Base-by-base conservation (phyloP, 225 moss, liverwort and hornwort genomes). In the Physcomitrium patens region DNA sequence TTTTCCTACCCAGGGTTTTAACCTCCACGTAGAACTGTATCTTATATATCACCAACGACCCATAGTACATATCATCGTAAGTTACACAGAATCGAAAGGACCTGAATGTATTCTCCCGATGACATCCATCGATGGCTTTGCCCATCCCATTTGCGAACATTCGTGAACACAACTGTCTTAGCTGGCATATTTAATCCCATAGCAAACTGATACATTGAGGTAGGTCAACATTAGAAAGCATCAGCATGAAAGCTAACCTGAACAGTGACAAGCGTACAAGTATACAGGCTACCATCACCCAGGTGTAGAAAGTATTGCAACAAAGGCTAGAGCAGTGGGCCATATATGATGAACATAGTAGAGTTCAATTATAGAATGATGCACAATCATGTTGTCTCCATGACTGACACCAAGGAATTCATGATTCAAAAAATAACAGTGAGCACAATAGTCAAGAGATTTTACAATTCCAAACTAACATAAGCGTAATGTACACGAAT, bases 171-270 rank as follows among this genome's bases (percentile, higher is more conserved):
- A 37, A 99, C 99, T 11, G 99, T 95, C 78, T 95, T 99, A 66
- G 97, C 94, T 57, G 97, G 95, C 97, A 99, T 99, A 67, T 99
- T 99, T 61, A 99, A 77, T 68, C 97, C 97, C 78, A 99, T 99
- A 13, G 87, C 82, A 70, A 78, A 88, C 95, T 97, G 84, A 71
- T 82, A 81, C 61, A 85, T 64, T 69, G 27, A 54, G 65, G 27
- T 31, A 41, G 42, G 80, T 73, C 65, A 69, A 70, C 42, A 66
- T 54, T 23, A 55, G 11, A n/a, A 70, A 49, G 67, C 28, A 49
- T 53, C 52, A 41, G 69, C 69, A 51, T 70, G 6, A 49, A 23
- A 73, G 65, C 53, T 73, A 77, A 45, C 12, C 44, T 49, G 13
- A 43, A 28, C 3, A 63, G 18, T 28, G 23, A 10, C 74, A 44